These are phyloP conservation scores for Metarhizium album DNA, from an alignment of 2,329 filamentous ascomycete genomes.

Conservation along the genomic window DNA sequence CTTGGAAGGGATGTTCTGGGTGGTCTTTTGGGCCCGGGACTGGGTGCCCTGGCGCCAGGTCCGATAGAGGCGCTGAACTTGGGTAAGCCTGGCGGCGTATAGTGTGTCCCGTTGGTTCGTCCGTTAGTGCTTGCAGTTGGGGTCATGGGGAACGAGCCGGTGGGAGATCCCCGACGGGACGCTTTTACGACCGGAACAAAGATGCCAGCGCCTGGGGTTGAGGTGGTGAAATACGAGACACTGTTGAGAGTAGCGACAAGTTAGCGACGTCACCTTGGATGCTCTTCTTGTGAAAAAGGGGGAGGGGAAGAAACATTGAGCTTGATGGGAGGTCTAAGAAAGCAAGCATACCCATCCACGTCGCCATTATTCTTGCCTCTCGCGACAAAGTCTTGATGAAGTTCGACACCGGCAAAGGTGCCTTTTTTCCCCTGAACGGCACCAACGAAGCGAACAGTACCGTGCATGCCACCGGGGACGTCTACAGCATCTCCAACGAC, in stretches of 20 bases:
- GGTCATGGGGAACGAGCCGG: slow-evolving; percentile 49
- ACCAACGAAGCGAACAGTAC: slow-evolving; percentile 81
- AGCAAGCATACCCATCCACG: slow-evolving; percentile 67
- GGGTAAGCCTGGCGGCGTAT: slow-evolving; percentile 53
- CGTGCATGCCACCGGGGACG: slow-evolving; percentile 87
- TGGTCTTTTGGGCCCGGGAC: slow-evolving; percentile 56
- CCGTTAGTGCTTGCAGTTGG: slow-evolving; percentile 54
- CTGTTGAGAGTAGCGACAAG: slow-evolving; percentile 24
- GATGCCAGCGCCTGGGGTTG: slow-evolving; percentile 72
- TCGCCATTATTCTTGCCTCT: slow-evolving; percentile 94
- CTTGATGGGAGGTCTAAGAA: background rate
- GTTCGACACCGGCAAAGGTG: slow-evolving; percentile 83
- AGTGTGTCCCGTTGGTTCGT: slow-evolving; percentile 46
- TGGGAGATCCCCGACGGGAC: slow-evolving; percentile 49
- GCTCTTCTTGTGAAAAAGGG: too few relatives aligned
- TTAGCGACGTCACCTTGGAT: background rate
- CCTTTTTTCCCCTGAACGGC: slow-evolving; percentile 81
- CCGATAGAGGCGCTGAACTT: slow-evolving; percentile 88
- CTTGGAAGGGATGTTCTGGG: slow-evolving; percentile 70
- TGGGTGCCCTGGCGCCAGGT: slow-evolving; percentile 54
- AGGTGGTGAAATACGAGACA: slow-evolving; percentile 71
- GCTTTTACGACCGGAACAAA: slow-evolving; percentile 84
- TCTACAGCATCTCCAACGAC: slow-evolving; percentile 77
- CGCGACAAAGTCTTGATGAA: slow-evolving; percentile 67
- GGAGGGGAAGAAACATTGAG: too few relatives aligned